Evolutionary conservation across 495 filamentous ascomycete genomes (phyloP), one percentile per base, ranked within the genome.

Genomic region (Sordaria brevicollis): DNA sequence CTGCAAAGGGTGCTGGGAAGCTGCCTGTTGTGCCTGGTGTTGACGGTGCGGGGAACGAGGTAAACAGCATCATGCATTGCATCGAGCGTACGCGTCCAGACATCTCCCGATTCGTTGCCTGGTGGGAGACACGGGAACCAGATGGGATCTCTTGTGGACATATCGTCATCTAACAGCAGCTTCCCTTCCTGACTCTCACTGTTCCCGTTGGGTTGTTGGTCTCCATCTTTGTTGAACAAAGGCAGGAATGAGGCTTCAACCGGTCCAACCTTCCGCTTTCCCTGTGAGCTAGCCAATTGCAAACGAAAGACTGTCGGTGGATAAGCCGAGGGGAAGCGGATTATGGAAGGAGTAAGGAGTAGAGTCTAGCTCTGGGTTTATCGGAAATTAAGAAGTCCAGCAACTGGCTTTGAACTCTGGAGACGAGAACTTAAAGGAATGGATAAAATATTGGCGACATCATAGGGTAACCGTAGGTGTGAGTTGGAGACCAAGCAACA

Each of bases 41-140:
- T 62, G 49, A 17, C 25, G 25, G 49, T 73, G 69, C 67, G 69
- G 66, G 57, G 67, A 57, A 71, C 66, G 66, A 67, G 38, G 70
- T 36, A 19, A 21, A 41, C 31, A 33, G 66, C 57, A 70, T 70
- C 31, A 67, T 70, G 71, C 41, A 73, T 35, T 57, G 15, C 57
- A 67, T 54, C 49, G 49, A 62, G 49, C 49, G 49, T 62, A 31
- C 49, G 49, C 49, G 49, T 62, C 49, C 49, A 62, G 25, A 33
- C 2, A 17, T 62, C 49, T 57, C 49, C 49, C 49, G 21, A 57
- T 57, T 57, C 49, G 49, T 62, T 62, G 49, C 49, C 49, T 62
- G 25, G 49, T 1, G 10, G 25, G 43, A 54, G 43, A 54, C 43
- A 5, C 49, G 25, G 49, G 49, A 57, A 57, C 49, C 15, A 31